phyloP scores from a whole-genome alignment of 75 land plant genomes.

The Cunninghamia lanceolata region DNA sequence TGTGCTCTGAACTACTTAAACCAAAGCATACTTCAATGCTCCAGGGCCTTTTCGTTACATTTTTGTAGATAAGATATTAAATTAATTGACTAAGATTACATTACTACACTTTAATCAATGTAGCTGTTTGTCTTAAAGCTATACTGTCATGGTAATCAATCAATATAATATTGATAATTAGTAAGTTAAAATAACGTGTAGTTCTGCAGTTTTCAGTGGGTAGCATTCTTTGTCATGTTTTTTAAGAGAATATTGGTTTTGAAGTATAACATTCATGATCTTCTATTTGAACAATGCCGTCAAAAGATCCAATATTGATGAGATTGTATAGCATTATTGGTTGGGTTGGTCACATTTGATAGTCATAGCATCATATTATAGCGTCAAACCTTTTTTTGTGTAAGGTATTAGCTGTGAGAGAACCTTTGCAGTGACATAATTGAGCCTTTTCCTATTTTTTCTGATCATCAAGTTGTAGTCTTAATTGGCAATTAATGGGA shows the following conservation, averaged over 20 bases:
- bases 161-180: too few relatives aligned
- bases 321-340: background rate
- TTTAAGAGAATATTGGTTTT: background rate
- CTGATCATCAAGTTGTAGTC: background rate
- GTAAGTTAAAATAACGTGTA: background rate
- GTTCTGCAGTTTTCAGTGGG: background rate
- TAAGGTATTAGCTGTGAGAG: background rate
- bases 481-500: background rate
- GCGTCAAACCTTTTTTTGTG: background rate
- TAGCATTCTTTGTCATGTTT: background rate
- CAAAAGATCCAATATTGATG: background rate
- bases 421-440: background rate
- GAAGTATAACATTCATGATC: background rate
- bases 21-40: too few relatives aligned
- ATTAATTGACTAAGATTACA: too few relatives aligned
- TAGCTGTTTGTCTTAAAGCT: background rate
- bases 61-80: too few relatives aligned
- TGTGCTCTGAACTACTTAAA: too few relatives aligned
- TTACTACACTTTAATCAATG: too few relatives aligned
- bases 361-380: background rate
- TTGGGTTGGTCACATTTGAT: background rate
- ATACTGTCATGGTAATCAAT: background rate
- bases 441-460: background rate
- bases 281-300: background rate
- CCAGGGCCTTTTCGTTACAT: too few relatives aligned